Evolutionary conservation across 1,284 basidiomycete genomes (phyloP).

Genomic region (Malassezia psittaci): DNA sequence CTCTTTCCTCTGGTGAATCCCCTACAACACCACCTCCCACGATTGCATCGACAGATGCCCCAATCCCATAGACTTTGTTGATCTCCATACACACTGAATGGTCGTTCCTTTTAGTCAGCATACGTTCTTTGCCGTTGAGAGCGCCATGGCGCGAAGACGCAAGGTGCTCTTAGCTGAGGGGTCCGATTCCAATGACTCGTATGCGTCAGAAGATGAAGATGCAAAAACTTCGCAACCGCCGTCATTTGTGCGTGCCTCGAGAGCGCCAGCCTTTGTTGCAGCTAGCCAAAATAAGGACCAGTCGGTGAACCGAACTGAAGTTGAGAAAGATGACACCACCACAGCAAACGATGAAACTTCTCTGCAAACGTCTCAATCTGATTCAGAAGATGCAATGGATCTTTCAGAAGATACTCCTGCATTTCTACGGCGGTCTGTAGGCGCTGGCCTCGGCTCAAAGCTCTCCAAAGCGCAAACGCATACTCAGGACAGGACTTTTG

Average conservation of each 20-base stretch:
- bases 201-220: background rate
- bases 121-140: background rate
- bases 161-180: slow-evolving; percentile 9
- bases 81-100: background rate
- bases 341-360: too few relatives aligned
- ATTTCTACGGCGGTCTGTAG: slow-evolving; percentile 1
- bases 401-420: background rate
- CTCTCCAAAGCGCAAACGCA: background rate
- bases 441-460: slow-evolving; percentile 4
- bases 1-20: too few relatives aligned
- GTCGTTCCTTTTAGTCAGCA: slow-evolving; percentile 3
- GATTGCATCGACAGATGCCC: background rate
- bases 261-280: slow-evolving; percentile 6
- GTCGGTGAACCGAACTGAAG: too few relatives aligned
- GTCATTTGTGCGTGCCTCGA: slow-evolving; percentile 3
- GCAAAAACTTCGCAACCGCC: background rate
- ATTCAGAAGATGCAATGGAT: background rate
- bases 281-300: background rate
- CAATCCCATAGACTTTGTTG: background rate
- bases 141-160: slow-evolving; percentile 13
- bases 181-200: slow-evolving; percentile 14
- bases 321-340: too few relatives aligned
- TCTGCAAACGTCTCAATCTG: too few relatives aligned
- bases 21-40: too few relatives aligned
- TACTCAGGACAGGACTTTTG: background rate